Conservation (phyloP, 805 yeast genomes). For the Ogataea populi-albae region DNA sequence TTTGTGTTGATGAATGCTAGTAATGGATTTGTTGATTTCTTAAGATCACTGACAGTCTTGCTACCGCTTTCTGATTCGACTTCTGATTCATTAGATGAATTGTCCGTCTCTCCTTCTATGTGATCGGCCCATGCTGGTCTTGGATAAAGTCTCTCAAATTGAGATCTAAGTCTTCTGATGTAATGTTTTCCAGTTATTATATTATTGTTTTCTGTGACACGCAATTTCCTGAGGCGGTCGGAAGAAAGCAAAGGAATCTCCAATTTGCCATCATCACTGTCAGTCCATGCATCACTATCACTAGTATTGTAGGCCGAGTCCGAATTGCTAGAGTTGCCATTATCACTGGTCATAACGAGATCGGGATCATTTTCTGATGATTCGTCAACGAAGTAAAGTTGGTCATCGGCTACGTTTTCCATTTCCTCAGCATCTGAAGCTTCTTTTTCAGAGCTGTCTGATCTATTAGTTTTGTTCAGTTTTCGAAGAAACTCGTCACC, state of each 20-base stretch:
- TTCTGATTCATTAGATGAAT: conserved; percentile 13
- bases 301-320: conserved; percentile 27
- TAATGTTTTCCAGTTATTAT: conserved; percentile 33
- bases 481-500: conserved; percentile 36
- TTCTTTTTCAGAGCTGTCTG: conserved; percentile 28
- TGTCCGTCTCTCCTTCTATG: conserved; percentile 51
- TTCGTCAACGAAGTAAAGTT: conserved; percentile 54
- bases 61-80: conserved; percentile 9
- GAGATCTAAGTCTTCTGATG: conserved; percentile 46
- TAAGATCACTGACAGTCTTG: conserved; percentile 17
- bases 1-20: conserved; percentile 32
- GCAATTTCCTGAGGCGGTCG: conserved; percentile 67
- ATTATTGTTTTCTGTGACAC: conserved; percentile 46
- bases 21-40: conserved; percentile 31
- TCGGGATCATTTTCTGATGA: conserved; percentile 31
- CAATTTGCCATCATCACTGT: conserved; percentile 84
- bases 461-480: conserved; percentile 39
- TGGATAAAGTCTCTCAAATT: conserved; percentile 70
- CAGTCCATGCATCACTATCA: conserved; percentile 66
- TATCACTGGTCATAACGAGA: conserved; percentile 10
- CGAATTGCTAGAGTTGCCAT: conserved; percentile 20
- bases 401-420: conserved; percentile 33
- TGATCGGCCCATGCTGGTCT: conserved; percentile 78
- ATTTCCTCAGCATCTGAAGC: conserved; percentile 32
- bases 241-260: conserved; percentile 56